A percentile compares a stretch with the other conserved stretches of the same genome.
Evolutionary conservation across 2,329 filamentous ascomycete genomes (phyloP).

Genomic region (Xylariaceae sp.): DNA sequence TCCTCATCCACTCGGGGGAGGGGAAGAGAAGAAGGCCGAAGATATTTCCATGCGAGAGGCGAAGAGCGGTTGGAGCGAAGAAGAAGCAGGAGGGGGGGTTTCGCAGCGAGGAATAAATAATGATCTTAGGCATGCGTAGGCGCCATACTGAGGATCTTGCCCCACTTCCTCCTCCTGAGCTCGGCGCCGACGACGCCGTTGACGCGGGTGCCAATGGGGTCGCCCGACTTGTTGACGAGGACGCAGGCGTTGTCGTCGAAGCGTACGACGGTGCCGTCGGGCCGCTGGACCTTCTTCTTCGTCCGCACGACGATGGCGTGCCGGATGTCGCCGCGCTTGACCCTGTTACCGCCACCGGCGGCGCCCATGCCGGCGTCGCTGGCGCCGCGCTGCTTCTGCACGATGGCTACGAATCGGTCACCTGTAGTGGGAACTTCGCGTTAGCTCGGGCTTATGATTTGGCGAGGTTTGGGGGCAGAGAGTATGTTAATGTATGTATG

Average conservation of each 20-base stretch:
- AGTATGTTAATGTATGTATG: background rate
- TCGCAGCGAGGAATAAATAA: background rate
- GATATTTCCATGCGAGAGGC: no score
- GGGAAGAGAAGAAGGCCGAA: no score
- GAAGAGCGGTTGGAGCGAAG: no score
- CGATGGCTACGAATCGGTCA: slow-evolving; percentile 94
- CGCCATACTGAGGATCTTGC: slow-evolving; percentile 94
- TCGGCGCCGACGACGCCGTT: slow-evolving; percentile 89
- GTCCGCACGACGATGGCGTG: slow-evolving; percentile 95
- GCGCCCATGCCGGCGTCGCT: slow-evolving; percentile 67
- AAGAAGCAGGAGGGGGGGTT: background rate
- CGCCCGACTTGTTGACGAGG: slow-evolving; percentile 91
- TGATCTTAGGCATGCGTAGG: slow-evolving; percentile 56
- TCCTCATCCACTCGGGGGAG: no score
- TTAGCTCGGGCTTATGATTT: slow-evolving; percentile 2
- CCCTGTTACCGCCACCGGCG: slow-evolving; percentile 76
- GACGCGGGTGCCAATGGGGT: slow-evolving; percentile 88
- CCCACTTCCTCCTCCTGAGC: slow-evolving; percentile 90
- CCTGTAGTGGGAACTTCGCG: slow-evolving; percentile 46
- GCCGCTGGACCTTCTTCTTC: slow-evolving; percentile 76
- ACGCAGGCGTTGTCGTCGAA: slow-evolving; percentile 99
- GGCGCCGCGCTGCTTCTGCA: slow-evolving; percentile 88
- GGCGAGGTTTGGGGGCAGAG: background rate
- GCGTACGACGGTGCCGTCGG: slow-evolving; percentile 81
- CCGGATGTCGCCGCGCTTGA: slow-evolving; percentile 91